These are phyloP conservation scores for Tarenaya hassleriana DNA, from an alignment of 345 rosid species.

Conservation along the genomic window DNA sequence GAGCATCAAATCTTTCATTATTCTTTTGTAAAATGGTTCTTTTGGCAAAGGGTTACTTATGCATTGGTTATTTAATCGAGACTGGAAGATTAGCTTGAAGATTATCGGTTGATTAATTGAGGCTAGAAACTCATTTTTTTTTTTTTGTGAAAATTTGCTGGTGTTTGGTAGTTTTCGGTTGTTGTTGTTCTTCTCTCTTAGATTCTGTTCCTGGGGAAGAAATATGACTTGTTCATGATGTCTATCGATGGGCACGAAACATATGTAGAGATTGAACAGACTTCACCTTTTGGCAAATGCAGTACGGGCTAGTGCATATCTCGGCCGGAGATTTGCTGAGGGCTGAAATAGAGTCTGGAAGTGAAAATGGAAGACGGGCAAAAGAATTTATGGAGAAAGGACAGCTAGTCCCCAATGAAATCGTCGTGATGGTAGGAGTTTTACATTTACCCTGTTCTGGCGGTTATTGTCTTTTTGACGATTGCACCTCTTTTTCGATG, in stretches of 20 bases:
- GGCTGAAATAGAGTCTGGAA: conserved; percentile 63
- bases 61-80: neutral
- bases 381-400: conserved; percentile 79
- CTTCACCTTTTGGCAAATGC: conserved; percentile 37
- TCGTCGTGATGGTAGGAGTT: conserved; percentile 38
- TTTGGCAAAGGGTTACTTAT: neutral
- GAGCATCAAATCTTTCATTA: neutral
- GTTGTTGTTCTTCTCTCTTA: neutral
- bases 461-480: no score
- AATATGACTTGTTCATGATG: neutral
- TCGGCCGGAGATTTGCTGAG: conserved; percentile 81
- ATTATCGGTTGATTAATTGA: neutral
- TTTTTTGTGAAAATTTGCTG: neutral
- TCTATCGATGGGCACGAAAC: neutral
- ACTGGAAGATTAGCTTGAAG: conserved; percentile 6
- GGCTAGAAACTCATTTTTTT: neutral
- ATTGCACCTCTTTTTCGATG: no score
- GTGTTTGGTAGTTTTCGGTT: conserved; percentile 8
- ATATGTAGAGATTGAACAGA: conserved; percentile 23
- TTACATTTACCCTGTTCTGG: no score
- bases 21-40: neutral
- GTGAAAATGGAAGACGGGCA: conserved; percentile 66
- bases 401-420: conserved; percentile 55
- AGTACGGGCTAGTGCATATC: conserved; percentile 88
- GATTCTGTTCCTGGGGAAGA: conserved; percentile 10